Conservation (phyloP, 345 rosid species). For the Bruguiera sexangula region DNA sequence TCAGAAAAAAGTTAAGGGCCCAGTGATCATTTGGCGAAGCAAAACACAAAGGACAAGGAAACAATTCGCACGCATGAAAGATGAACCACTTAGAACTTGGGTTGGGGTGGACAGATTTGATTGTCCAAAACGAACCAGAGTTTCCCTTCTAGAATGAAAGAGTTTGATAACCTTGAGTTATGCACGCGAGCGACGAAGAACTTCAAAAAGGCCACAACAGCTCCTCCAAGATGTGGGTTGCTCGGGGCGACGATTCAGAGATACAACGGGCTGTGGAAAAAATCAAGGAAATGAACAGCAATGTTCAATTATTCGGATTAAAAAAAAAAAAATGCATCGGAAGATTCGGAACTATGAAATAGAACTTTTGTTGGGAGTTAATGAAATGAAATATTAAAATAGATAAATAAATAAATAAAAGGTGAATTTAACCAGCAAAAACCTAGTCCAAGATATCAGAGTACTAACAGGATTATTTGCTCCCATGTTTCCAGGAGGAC, state of each 20-base stretch:
- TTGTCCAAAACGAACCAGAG: neutral
- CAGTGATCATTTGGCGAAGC: no score
- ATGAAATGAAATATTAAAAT: no score
- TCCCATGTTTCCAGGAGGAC: constrained; percentile 27
- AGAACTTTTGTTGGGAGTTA: no score
- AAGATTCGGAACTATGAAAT: no score
- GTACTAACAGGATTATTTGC: constrained; percentile 42
- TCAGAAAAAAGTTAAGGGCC: no score
- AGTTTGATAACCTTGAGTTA: constrained; percentile 13
- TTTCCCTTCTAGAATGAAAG: neutral
- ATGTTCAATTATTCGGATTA: neutral
- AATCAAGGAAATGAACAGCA: neutral
- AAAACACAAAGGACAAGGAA: no score
- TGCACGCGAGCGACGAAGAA: constrained; percentile 40
- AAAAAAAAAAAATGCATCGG: neutral
- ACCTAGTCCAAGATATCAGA: neutral
- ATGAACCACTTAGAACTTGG: no score
- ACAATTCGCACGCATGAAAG: no score
- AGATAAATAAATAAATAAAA: neutral
- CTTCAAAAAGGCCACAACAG: constrained; percentile 71
- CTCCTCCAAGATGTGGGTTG: constrained; percentile 61
- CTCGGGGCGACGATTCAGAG: constrained; percentile 19
- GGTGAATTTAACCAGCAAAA: neutral
- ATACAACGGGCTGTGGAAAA: constrained; percentile 30
- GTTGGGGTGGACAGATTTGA: neutral